Conservation (phyloP, 257 asterid genomes). For the Ophiorrhiza pumila region DNA sequence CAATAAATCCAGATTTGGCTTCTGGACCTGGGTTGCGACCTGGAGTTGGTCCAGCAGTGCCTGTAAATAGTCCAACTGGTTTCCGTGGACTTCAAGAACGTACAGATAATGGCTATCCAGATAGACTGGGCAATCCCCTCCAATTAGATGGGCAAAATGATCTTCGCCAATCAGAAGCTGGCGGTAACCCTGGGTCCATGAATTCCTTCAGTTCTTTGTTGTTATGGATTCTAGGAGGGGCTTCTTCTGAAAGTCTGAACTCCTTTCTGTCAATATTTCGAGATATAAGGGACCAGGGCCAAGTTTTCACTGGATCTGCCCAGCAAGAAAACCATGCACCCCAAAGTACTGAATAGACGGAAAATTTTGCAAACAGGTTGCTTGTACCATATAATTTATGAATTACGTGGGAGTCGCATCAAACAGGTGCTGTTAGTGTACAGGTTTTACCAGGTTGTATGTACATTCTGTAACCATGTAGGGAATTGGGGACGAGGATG, state of each 20-base stretch:
- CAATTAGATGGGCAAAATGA: slow-evolving; percentile 56
- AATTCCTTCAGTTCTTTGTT: slow-evolving; percentile 78
- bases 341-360: slow-evolving; percentile 41
- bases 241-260: slow-evolving; percentile 91
- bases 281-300: slow-evolving; percentile 84
- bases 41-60: slow-evolving; percentile 38
- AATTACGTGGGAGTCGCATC: background rate
- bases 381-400: background rate
- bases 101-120: slow-evolving; percentile 37
- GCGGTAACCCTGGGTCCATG: slow-evolving; percentile 67
- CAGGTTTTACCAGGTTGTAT: background rate
- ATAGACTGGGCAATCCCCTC: slow-evolving; percentile 58
- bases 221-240: slow-evolving; percentile 92
- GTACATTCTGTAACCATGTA: background rate
- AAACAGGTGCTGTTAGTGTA: background rate
- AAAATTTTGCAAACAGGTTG: background rate
- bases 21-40: slow-evolving; percentile 42
- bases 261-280: slow-evolving; percentile 85
- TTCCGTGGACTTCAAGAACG: slow-evolving; percentile 44
- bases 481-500: background rate
- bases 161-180: slow-evolving; percentile 59
- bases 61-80: slow-evolving; percentile 40
- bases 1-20: slow-evolving; percentile 45
- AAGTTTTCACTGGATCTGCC: slow-evolving; percentile 53
- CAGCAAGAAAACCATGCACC: slow-evolving; percentile 50